Evolutionary conservation across 2,329 filamentous ascomycete species (phyloP).

Genomic region (Coniochaeta ligniaria): DNA sequence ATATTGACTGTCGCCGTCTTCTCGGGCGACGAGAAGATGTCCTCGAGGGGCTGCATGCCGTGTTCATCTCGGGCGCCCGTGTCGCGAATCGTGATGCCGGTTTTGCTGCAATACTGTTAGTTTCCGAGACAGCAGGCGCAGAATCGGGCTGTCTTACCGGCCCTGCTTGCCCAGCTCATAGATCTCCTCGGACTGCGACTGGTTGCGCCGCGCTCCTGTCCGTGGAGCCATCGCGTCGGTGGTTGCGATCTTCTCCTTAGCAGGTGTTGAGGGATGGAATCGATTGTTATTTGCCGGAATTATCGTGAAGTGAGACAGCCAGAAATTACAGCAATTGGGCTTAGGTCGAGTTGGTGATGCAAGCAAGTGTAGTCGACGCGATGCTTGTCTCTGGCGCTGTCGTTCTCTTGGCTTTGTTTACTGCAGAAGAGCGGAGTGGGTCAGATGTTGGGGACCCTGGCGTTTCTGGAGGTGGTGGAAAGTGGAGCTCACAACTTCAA

Average conservation of each 20-base stretch:
- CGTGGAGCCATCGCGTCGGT: neutral
- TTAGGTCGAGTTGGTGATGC: neutral
- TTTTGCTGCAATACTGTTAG: slow-evolving; percentile 58
- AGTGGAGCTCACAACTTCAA: neutral
- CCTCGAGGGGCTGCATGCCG: slow-evolving; percentile 82
- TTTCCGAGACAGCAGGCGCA: neutral
- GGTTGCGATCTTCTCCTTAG: neutral
- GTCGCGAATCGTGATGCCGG: slow-evolving; percentile 75
- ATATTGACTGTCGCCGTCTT: slow-evolving; percentile 29
- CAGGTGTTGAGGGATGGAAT: neutral
- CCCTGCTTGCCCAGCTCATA: slow-evolving; percentile 43
- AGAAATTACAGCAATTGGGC: neutral
- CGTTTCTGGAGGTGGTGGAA: neutral
- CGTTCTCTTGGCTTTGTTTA: neutral
- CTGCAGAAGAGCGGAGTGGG: neutral
- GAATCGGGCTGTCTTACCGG: slow-evolving; percentile 27
- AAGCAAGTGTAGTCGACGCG: neutral
- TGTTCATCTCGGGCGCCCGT: slow-evolving; percentile 78
- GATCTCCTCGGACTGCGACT: slow-evolving; percentile 36
- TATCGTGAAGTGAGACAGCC: neutral
- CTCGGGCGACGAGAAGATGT: slow-evolving; percentile 82
- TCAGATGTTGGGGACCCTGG: neutral
- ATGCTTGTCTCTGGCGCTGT: neutral
- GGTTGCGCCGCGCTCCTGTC: slow-evolving; percentile 24
- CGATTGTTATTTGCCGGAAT: neutral